Evolutionary conservation across 2,329 filamentous ascomycete genomes (phyloP), one percentile per base, ranked within the genome.

Genomic region (Scorias spongiosa): DNA sequence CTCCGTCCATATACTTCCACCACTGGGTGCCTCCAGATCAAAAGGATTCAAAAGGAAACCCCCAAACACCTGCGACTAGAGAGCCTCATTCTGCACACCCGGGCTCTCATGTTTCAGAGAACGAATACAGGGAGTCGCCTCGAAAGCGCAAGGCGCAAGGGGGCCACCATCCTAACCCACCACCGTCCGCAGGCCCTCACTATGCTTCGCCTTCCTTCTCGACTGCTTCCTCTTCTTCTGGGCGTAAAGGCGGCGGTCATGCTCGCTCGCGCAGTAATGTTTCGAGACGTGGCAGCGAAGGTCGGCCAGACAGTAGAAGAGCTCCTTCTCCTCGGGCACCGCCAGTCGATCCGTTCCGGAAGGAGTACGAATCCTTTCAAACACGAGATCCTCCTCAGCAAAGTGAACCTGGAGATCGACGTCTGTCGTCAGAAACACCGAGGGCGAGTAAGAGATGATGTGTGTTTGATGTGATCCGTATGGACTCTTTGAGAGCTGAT

Each of bases 21-120:
- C 85, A 93, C 59, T 94, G 87, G 86, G 83, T 89, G 47, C 87
- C 87, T 39, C 87, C 87, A 11, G 74, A 71, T 50, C 71, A 68
- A 43, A 60, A 63, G 44, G 59, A 74, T 47, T 66, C 71, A 45
- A 76, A 40, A 12, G 14, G 14, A 4, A 28, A 82, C 59, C 81
- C 82, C 48, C 75, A 75, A 56, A 82, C 81, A 49, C 81, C 84
- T 57, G 80, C 82, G 67, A 79, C 65, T 63, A 62, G 62, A 55
- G 63, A 65, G 49, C 65, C 63, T 49, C 53, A 56, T 49, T 65
- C 63, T 53, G 63, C 66, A 52, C 65, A 78, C 77, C 69, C 65
- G 55, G 48, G 59, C 59, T 59, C 64, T 55, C 57, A 71, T 63
- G 52, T 66, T 63, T 63, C 67, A 66, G 62, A 69, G 66, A 41